Base-by-base conservation (phyloP, 495 filamentous ascomycete species). In the Aspergillus panamensis region DNA sequence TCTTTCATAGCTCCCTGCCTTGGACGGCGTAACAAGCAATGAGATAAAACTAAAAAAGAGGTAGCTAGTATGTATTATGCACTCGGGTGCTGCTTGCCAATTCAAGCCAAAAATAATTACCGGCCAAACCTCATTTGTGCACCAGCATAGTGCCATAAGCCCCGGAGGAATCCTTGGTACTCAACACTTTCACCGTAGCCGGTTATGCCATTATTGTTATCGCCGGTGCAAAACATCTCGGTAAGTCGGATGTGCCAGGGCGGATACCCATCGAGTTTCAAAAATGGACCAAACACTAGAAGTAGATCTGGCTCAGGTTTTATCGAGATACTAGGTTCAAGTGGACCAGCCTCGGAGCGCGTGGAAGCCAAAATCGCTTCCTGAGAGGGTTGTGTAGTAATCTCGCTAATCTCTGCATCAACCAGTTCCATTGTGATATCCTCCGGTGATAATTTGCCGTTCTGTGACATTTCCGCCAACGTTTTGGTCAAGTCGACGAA, bases 401-500 rank as follows among this genome's bases (percentile, higher is more conserved):
- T 82, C 58, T 85, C 86, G 40, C 76, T 84, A 51, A 98, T 78
- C 71, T 97, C 94, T 8, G 88, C 86, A 67, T 98, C 91, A n/a
- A 98, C 85, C 40, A 98, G 75, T 59, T 96, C 90, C 16, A 82
- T 75, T 42, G 82, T 90, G 58, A 98, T 92, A 67, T 98, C 92
- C 16, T 80, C 72, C 0, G 87, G 76, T 3, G 81, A 81, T 19
- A 98, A 73, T 70, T 96, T 96, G 50, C 86, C 85, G 55, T 88
- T 85, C 74, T 98, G 94, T 5, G 90, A 84, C 93, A 98, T 96
- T 63, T 96, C 90, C 6, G 92, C 83, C 8, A 98, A 79, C 3
- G 95, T 97, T 66, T 92, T 95, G 43, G 95, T 97, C 25, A 98
- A 81, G 71, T 97, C 94, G 9, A 97, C 92, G 53, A 98, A 80